Conservation (phyloP, 2,329 filamentous ascomycete species). For the Conoideocrella luteorostrata region DNA sequence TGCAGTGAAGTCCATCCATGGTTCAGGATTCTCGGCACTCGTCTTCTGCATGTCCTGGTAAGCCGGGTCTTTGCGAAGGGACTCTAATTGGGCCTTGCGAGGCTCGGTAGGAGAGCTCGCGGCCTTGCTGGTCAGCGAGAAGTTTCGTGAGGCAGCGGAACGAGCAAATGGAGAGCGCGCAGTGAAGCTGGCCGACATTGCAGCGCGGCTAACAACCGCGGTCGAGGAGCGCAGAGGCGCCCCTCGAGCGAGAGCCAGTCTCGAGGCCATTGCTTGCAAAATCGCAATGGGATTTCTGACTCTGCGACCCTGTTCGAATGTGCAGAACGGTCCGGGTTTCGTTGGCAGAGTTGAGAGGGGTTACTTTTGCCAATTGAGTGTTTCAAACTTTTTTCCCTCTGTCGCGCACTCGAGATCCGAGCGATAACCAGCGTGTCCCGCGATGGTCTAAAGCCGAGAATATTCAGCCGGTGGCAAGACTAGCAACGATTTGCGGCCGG, state of each 20-base stretch:
- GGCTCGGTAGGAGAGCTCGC: constrained; percentile 8
- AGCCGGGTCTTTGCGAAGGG: constrained; percentile 15
- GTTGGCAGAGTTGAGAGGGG: too few relatives aligned
- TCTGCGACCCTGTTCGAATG: not conserved
- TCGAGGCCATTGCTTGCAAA: constrained; percentile 19
- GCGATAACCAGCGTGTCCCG: not conserved
- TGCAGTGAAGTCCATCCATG: constrained; percentile 52
- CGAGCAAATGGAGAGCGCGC: constrained; percentile 9
- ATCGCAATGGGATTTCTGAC: not conserved
- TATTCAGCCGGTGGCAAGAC: not conserved
- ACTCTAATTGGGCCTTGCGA: constrained; percentile 10
- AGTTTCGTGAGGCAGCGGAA: constrained; percentile 8
- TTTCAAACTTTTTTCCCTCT: too few relatives aligned
- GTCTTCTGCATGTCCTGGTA: constrained; percentile 18
- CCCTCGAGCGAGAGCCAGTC: constrained; percentile 18
- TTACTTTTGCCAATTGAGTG: not conserved
- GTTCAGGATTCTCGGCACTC: constrained; percentile 13
- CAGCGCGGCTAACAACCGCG: constrained; percentile 9
- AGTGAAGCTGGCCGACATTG: constrained; percentile 3
- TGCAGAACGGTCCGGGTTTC: not conserved
- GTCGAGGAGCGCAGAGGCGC: constrained; percentile 15
- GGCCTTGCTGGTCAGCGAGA: constrained; percentile 12
- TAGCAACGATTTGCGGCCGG: too few relatives aligned
- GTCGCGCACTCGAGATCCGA: not conserved
- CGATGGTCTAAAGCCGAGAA: not conserved